Base-by-base conservation (phyloP, 495 filamentous ascomycete species). In the Aspergillus carlsbadensis region DNA sequence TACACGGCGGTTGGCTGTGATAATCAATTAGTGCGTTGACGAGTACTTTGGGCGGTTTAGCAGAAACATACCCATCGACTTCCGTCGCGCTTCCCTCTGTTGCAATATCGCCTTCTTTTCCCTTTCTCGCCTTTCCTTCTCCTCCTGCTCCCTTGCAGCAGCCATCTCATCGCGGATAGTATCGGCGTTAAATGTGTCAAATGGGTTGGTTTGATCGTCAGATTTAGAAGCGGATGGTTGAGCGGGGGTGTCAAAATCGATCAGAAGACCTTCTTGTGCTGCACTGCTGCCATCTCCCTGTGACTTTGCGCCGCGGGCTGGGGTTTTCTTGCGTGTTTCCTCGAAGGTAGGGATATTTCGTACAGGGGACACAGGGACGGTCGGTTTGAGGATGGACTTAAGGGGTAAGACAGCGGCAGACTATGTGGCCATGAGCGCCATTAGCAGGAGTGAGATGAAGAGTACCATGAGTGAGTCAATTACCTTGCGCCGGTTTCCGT, bases 321-420 rank as follows among this genome's bases (percentile, higher is more conserved):
- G 72, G 6, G 72, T 77, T 34, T 68, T 65, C 54, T 63, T 71
- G 36, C 77, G 74, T 6, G 76, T 75, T 59, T 73, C 74, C 44
- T 74, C 69, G 52, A 80, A 79, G 1, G 77, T 65, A n/a, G 78
- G 78, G 13, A 81, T 82, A 21, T 66, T 87, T 73, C 77, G 87
- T 65, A 71, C 89, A 45, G 70, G 83, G 6, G 82, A 83, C 4
- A 85, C 74, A 6, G 88, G 85, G 33, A 91, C 79, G 0, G 89
- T 91, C 2, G 89, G 90, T 65, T 92, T 93, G 17, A 98, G 81
- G 54, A 97, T 98, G 0, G 91, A 95, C 65, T 87, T 86, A 41
- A 86, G 77, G 18, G 81, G 78, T 14, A 82, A 70, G 1, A 80
- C 69, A 56, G 79, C 74, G 31, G 81, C 75, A 31, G 84, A 82